A percentile compares a stretch with the other conserved stretches of the same genome.
Evolutionary conservation across 352 stramenopile species (phyloP).

Genomic region (Peronospora belbahrii): DNA sequence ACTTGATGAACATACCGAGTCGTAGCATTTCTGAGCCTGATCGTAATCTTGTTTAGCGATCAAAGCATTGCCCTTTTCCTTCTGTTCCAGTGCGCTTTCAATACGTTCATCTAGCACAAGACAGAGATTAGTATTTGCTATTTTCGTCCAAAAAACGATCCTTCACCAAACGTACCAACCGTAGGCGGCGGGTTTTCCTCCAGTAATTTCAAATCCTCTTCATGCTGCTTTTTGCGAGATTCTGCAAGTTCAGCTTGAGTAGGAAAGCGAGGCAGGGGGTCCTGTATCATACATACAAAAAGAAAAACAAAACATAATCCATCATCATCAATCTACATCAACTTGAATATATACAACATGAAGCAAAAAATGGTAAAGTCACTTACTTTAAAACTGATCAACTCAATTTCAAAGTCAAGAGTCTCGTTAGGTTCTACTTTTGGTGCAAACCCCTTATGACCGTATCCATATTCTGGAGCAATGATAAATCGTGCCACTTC

Average conservation of each 20-base stretch:
- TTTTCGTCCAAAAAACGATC: not conserved
- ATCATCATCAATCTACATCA: too few relatives aligned
- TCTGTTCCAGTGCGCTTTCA: slow-evolving; percentile 54
- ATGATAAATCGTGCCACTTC: slow-evolving; percentile 83
- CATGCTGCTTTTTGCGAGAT: slow-evolving; percentile 70
- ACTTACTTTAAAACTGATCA: slow-evolving; percentile 63
- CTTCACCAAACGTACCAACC: slow-evolving; percentile 33
- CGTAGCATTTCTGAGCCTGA: slow-evolving; percentile 77
- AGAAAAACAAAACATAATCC: not conserved
- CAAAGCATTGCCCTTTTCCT: slow-evolving; percentile 71
- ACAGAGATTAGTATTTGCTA: not conserved
- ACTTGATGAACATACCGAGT: slow-evolving; percentile 39
- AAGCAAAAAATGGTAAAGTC: not conserved
- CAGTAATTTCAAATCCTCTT: slow-evolving; percentile 80
- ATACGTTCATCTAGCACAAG: slow-evolving; percentile 54
- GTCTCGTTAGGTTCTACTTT: slow-evolving; percentile 83
- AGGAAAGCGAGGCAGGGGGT: slow-evolving; percentile 72
- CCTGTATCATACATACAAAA: slow-evolving; percentile 22
- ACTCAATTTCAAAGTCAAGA: slow-evolving; percentile 83
- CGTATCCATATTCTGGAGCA: slow-evolving; percentile 71
- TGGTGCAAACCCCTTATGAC: slow-evolving; percentile 63
- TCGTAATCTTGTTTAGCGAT: slow-evolving; percentile 67
- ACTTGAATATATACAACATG: not conserved
- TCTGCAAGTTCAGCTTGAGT: slow-evolving; percentile 76
- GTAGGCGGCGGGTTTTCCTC: slow-evolving; percentile 79